Conservation (phyloP, 495 filamentous ascomycete genomes). For the Podospora appendiculata region DNA sequence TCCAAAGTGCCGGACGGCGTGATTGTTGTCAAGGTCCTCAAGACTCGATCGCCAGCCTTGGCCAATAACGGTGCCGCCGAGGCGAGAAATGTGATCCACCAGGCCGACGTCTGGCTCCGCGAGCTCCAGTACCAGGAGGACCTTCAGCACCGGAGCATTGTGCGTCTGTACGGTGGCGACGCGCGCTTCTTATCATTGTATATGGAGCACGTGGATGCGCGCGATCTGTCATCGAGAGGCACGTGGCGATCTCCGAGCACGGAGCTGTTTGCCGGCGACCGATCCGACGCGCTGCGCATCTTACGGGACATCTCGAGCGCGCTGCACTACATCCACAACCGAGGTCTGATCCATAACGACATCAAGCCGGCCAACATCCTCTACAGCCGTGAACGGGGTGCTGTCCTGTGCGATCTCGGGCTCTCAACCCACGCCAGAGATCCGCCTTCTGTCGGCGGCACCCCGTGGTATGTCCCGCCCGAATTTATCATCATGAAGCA, state of each 20-base stretch:
- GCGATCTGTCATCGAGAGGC: slow-evolving; percentile 31
- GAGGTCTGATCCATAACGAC: slow-evolving; percentile 40
- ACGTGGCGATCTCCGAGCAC: slow-evolving; percentile 31
- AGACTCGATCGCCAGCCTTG: slow-evolving; percentile 28
- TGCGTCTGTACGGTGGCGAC: slow-evolving; percentile 39
- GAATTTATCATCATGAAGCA: slow-evolving; percentile 41
- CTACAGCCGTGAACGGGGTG: slow-evolving; percentile 42
- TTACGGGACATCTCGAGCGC: slow-evolving; percentile 37
- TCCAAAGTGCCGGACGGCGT: slow-evolving; percentile 33
- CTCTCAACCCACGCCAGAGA: slow-evolving; percentile 32
- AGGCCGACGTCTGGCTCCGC: slow-evolving; percentile 43
- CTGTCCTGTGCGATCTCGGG: slow-evolving; percentile 43
- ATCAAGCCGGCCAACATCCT: slow-evolving; percentile 47
- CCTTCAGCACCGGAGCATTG: slow-evolving; percentile 40
- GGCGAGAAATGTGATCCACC: slow-evolving; percentile 38
- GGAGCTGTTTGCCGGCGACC: slow-evolving; percentile 33
- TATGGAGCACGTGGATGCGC: slow-evolving; percentile 44
- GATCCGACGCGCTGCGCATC: slow-evolving; percentile 34
- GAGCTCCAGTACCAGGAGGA: slow-evolving; percentile 40
- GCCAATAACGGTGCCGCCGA: slow-evolving; percentile 26
- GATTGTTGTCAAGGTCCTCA: slow-evolving; percentile 44
- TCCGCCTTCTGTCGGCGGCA: slow-evolving; percentile 34
- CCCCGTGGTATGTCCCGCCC: slow-evolving; percentile 43
- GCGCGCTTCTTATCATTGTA: slow-evolving; percentile 42
- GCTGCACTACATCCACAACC: slow-evolving; percentile 38